Conservation (phyloP, 163 green algal genomes). For the Volvox carteri region DNA sequence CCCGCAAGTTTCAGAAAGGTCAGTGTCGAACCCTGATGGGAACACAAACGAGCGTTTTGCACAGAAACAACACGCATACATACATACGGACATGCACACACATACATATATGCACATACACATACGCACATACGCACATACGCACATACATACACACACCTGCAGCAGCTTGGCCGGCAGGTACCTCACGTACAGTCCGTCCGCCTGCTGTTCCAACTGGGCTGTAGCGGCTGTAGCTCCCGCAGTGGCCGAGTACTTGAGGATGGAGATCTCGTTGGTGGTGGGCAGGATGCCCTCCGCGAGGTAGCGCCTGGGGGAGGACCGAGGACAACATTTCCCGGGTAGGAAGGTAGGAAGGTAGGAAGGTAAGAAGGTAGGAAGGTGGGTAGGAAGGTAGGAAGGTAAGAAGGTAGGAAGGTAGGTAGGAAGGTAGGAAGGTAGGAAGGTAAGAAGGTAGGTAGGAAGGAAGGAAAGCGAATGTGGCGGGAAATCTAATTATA, state of each 20-base stretch:
- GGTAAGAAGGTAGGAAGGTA: too few species aligned
- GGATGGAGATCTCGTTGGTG: constrained; percentile 97
- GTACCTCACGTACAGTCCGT: constrained; percentile 71
- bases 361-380: background rate
- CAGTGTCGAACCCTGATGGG: too few species aligned
- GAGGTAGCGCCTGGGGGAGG: constrained; percentile 72
- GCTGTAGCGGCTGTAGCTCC: background rate
- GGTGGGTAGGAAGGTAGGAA: too few species aligned
- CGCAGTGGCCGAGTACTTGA: constrained; percentile 76
- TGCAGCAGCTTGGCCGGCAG: constrained; percentile 68
- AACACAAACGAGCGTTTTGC: too few species aligned
- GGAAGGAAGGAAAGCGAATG: background rate
- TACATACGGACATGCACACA: background rate
- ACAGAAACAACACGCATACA: too few species aligned
- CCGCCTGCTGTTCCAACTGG: constrained; percentile 65
- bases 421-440: background rate
- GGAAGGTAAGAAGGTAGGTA: too few species aligned
- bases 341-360: too few species aligned
- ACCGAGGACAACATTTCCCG: background rate
- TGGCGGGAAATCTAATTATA: too few species aligned
- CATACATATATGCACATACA: background rate
- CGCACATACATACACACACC: constrained; percentile 6
- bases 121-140: background rate
- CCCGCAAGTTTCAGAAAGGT: too few species aligned
- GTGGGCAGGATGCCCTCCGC: constrained; percentile 95